A percentile compares a stretch with the other conserved stretches of the same genome.
Conservation (phyloP, 1,139 yeast species). For the Chernovozyma aurita region DNA sequence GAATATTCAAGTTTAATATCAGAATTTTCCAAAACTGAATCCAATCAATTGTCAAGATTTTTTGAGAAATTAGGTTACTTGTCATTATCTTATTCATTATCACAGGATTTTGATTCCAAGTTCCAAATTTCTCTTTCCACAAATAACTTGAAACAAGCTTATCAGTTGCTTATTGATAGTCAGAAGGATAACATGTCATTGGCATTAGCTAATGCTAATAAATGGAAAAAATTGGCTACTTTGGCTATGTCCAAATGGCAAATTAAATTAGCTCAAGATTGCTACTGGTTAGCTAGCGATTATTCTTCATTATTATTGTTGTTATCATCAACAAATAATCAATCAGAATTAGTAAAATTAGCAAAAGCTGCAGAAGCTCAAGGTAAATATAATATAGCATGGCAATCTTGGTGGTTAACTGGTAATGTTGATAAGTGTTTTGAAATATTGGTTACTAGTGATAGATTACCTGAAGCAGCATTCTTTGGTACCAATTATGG, state of each 20-base stretch:
- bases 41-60: conserved; percentile 81
- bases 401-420: conserved; percentile 85
- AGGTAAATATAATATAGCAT: conserved; percentile 88
- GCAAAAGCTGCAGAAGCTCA: conserved; percentile 61
- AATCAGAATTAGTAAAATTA: conserved; percentile 51
- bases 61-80: conserved; percentile 87
- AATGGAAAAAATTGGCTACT: conserved; percentile 94
- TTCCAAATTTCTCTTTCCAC: conserved; percentile 64
- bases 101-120: conserved; percentile 82
- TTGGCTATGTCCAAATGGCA: conserved; percentile 76
- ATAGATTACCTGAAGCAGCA: conserved; percentile 80
- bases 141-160: conserved; percentile 67
- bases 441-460: conserved; percentile 63
- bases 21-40: conserved; percentile 62
- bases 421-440: conserved; percentile 67
- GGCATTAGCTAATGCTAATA: conserved; percentile 36
- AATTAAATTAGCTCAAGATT: conserved; percentile 72
- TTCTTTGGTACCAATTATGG: conserved; percentile 75
- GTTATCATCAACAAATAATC: conserved; percentile 77
- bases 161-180: conserved; percentile 56
- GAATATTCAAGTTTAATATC: conserved; percentile 39
- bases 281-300: conserved; percentile 79
- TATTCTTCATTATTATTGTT: conserved; percentile 76
- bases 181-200: conserved; percentile 47
- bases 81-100: conserved; percentile 75